These are phyloP conservation scores for Nothophoma quercina DNA, from an alignment of 2,329 filamentous ascomycete species.

Conservation along the genomic window DNA sequence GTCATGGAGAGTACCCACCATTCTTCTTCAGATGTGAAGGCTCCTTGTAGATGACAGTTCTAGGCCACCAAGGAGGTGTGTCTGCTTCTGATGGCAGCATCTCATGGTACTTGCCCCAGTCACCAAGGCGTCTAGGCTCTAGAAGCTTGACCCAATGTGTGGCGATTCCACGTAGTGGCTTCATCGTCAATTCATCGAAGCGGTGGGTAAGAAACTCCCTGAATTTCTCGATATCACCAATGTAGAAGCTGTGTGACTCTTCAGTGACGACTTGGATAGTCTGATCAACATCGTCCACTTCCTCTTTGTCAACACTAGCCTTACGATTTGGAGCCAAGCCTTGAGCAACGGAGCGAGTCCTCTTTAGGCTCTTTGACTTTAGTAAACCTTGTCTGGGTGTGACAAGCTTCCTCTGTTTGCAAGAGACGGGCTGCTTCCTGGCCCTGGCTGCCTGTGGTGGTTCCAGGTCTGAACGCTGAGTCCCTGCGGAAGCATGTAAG, in stretches of 20 bases:
- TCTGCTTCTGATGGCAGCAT: slow-evolving; percentile 21
- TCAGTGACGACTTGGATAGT: slow-evolving; percentile 18
- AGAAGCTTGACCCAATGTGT: slow-evolving; percentile 43
- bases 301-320: slow-evolving; percentile 5
- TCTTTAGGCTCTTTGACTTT: slow-evolving; percentile 23
- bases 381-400: background rate
- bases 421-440: background rate
- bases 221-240: slow-evolving; percentile 34
- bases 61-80: slow-evolving; percentile 43
- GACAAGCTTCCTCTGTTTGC: background rate
- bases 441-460: background rate
- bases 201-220: slow-evolving; percentile 33
- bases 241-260: slow-evolving; percentile 29
- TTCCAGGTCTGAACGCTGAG: slow-evolving; percentile 1
- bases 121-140: slow-evolving; percentile 34
- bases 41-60: slow-evolving; percentile 38
- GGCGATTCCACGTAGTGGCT: slow-evolving; percentile 41
- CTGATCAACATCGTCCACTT: slow-evolving; percentile 18
- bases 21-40: slow-evolving; percentile 41
- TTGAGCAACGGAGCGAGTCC: slow-evolving; percentile 20
- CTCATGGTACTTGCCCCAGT: slow-evolving; percentile 38
- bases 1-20: slow-evolving; percentile 24
- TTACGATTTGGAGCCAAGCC: slow-evolving; percentile 2
- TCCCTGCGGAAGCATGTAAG: slow-evolving; percentile 18
- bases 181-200: slow-evolving; percentile 44